Evolutionary conservation across 805 yeast species (phyloP).

Genomic region (Wickerhamomyces chaumierensis): DNA sequence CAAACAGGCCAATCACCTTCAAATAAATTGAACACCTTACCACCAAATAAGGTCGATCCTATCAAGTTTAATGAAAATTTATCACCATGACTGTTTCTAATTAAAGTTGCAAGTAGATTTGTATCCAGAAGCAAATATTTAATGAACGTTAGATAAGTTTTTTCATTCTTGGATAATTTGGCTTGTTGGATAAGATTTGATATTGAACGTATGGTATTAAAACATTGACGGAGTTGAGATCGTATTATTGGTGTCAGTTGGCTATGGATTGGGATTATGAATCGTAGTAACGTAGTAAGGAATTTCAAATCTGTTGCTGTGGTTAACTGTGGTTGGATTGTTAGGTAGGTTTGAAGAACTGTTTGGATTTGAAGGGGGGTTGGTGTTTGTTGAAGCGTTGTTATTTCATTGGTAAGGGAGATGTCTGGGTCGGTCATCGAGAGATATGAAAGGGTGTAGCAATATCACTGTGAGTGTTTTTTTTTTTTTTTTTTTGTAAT

Average conservation of each 20-base stretch:
- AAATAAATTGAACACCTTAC: constrained; percentile 14
- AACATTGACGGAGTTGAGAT: constrained; percentile 9
- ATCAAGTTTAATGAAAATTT: constrained; percentile 8
- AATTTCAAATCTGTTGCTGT: constrained; percentile 4
- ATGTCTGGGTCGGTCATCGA: no score
- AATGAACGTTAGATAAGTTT: constrained; percentile 10
- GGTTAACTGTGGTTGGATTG: not conserved
- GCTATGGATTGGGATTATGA: constrained; percentile 15
- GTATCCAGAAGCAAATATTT: constrained; percentile 13
- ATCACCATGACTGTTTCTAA: constrained; percentile 4
- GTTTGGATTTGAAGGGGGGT: not conserved
- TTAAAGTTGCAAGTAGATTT: constrained; percentile 4
- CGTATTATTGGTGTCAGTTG: constrained; percentile 8
- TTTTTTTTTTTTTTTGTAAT: no score
- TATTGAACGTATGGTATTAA: constrained; percentile 9
- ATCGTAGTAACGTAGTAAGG: constrained; percentile 10
- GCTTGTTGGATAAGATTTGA: constrained; percentile 13
- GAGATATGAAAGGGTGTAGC: no score
- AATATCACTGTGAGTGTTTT: no score
- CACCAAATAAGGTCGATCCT: constrained; percentile 15
- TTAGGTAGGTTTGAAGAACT: not conserved
- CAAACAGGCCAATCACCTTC: constrained; percentile 12
- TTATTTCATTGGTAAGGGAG: not conserved
- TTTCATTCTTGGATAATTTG: constrained; percentile 12
- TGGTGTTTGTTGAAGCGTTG: not conserved